These are phyloP conservation scores for Moricandia moricandioides DNA, from an alignment of 345 rosid genomes.

Conservation along the genomic window DNA sequence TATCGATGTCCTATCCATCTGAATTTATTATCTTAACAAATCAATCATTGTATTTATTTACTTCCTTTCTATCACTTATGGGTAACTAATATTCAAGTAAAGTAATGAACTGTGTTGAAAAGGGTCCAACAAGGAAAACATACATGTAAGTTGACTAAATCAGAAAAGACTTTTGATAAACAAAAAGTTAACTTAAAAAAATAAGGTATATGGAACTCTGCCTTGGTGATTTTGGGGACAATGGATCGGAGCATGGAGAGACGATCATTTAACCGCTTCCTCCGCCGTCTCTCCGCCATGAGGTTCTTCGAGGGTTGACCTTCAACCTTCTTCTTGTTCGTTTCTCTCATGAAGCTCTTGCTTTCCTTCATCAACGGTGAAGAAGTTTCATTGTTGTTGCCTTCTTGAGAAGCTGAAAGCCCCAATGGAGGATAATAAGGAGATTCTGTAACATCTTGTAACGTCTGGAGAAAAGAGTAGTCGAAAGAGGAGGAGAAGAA, in stretches of 20 bases:
- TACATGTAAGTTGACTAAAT: not conserved
- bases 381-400: not conserved
- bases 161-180: not conserved
- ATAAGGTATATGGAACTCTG: not conserved
- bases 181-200: not conserved
- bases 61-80: not conserved
- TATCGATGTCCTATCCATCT: slow-evolving; percentile 76
- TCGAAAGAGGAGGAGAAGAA: slow-evolving; percentile 36
- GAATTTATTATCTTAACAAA: not conserved
- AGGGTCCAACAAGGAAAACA: not conserved
- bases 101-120: not conserved
- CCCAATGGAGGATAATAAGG: slow-evolving; percentile 33
- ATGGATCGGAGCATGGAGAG: slow-evolving; percentile 91
- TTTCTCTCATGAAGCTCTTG: slow-evolving; percentile 28
- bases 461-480: slow-evolving; percentile 42
- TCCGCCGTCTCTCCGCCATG: slow-evolving; percentile 85
- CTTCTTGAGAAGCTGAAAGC: slow-evolving; percentile 20
- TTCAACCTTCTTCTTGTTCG: slow-evolving; percentile 48
- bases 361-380: slow-evolving; percentile 49
- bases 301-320: slow-evolving; percentile 93
- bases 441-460: slow-evolving; percentile 30
- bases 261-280: slow-evolving; percentile 75
- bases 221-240: slow-evolving; percentile 96
- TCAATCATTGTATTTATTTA: not conserved
- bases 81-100: not conserved